These are phyloP conservation scores for Malassezia dermatis DNA, from an alignment of 1,284 basidiomycete genomes.

Conservation along the genomic window DNA sequence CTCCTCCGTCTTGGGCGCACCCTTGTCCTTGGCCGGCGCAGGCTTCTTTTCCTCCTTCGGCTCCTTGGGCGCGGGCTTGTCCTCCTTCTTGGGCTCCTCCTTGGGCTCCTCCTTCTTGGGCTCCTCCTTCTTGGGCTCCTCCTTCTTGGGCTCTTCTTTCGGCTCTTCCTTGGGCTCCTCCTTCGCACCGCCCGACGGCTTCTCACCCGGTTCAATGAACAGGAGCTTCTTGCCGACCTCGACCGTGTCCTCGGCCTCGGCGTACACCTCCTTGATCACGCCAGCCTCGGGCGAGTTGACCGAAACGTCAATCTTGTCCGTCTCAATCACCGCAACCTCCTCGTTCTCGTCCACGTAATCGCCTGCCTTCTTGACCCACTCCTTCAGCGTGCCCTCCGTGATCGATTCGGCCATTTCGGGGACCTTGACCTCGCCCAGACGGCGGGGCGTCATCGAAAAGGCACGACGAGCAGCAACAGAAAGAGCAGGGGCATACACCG, in stretches of 20 bases:
- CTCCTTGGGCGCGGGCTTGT: constrained; percentile 44
- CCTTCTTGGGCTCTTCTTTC: constrained; percentile 41
- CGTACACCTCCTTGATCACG: constrained; percentile 75
- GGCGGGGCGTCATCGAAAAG: constrained; percentile 26
- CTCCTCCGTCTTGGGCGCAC: constrained; percentile 14
- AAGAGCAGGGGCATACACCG: constrained; percentile 4
- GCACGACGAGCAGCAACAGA: constrained; percentile 11
- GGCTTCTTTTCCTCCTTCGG: constrained; percentile 49
- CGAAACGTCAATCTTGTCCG: constrained; percentile 97
- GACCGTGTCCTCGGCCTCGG: constrained; percentile 85
- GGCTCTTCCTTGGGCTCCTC: constrained; percentile 49
- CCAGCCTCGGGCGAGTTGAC: constrained; percentile 87
- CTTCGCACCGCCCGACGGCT: constrained; percentile 43
- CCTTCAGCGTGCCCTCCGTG: constrained; percentile 90
- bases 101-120: constrained; percentile 35
- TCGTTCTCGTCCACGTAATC: constrained; percentile 84
- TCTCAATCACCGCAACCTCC: constrained; percentile 95
- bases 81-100: constrained; percentile 48
- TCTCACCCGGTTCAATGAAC: constrained; percentile 69
- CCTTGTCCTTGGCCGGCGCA: constrained; percentile 19
- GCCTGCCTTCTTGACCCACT: constrained; percentile 87
- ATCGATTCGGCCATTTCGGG: constrained; percentile 99
- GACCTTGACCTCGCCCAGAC: constrained; percentile 71
- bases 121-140: constrained; percentile 49
- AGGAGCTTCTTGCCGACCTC: constrained; percentile 89